Evolutionary conservation across 495 filamentous ascomycete genomes (phyloP), one percentile per base, ranked within the genome.

Genomic region (Aspergillus nanangensis): DNA sequence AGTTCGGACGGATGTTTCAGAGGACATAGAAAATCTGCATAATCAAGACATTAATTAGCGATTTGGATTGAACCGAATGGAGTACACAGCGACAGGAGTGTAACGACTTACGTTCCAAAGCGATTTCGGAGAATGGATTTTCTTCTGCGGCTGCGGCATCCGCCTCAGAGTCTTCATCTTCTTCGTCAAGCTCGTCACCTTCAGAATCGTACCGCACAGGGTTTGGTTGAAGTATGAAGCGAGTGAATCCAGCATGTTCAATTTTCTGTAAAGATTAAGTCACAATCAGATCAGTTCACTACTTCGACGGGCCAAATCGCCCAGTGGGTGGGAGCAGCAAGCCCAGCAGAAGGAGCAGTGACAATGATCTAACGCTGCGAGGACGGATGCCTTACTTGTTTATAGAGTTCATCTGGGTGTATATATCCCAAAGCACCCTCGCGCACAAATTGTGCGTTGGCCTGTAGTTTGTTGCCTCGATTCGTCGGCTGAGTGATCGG

Each of bases 391-490:
- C 27, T 47, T 57, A 92, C 91, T 80, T 88, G 85, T 63, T 86
- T 93, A 73, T 95, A 95, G n/a, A 83, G 77, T 17, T 82, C 76
- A 18, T 87, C 83, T 2, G 87, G 82, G 38, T 76, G 78, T 2
- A 85, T 71, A 37, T 79, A 77, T 23, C 86, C 81, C 48, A 93
- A 65, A 36, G 82, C 81, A 32, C 88, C 88, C 58, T 88, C 79
- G 44, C 83, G 84, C 34, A 94, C 81, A 65, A 86, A 88, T 61
- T 80, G 77, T 33, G 90, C 83, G 58, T 87, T 87, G 56, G 78
- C 85, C 66, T 87, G 87, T 47, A 97, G 77, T 62, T 95, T 99
- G 62, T 95, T 87, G 37, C 88, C 90, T 56, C 92, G 87, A 65
- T 96, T 97, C 7, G 87, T 90, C 41, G 80, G 80, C 59, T 82